Base-by-base conservation (phyloP, 306 rosid genomes). In the Begonia peltatifolia region DNA sequence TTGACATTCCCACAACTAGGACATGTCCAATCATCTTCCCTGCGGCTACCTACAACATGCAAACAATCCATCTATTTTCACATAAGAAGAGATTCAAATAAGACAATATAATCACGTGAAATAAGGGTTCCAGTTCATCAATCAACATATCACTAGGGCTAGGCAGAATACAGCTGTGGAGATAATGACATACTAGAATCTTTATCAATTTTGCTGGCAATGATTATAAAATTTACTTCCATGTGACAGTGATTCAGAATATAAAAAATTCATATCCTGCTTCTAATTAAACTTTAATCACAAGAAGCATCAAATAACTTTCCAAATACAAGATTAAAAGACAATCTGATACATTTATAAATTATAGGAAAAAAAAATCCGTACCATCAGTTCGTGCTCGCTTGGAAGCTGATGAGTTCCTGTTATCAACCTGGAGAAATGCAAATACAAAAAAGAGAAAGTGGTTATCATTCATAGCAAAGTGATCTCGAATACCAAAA, bases 11-110 rank as follows among this genome's bases (percentile, higher is more conserved):
- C 96, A 67, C 99, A 92, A 59, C 94, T 87, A 53, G 96, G 93
- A 60, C 99, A 92, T 9, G 94, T 92, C 99, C 99, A 92, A 60
- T 92, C 99, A 70, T 92, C 99, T 70, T 92, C 99, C 76, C 99
- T 81, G 9, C 96, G 86, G 72, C 94, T 81, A 58, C 99, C 99
- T 92, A 63, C 58, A 81, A 68, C 50, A 36, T 12, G 57, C 48
- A 44, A 44, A 10, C 48, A 12, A n/a, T 10, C 14, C 14, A 44
- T 10, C 14, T 44, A n/a, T 44, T 44, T n/a, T 44, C 3, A 44
- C 14, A 44, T 10, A 12, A n/a, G 14, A 44, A 44, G 14, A 44
- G 48, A 44, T 44, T 44, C 48, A 44, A n/a, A 44, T 44, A 44
- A 44, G 6, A 44, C 48, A 44, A 2, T 3, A 44, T 44, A 44